A percentile compares a stretch with the other conserved stretches of the same genome.
phyloP scores from a whole-genome alignment of 108 stramenopile genomes.

The Fragilaria radians region DNA sequence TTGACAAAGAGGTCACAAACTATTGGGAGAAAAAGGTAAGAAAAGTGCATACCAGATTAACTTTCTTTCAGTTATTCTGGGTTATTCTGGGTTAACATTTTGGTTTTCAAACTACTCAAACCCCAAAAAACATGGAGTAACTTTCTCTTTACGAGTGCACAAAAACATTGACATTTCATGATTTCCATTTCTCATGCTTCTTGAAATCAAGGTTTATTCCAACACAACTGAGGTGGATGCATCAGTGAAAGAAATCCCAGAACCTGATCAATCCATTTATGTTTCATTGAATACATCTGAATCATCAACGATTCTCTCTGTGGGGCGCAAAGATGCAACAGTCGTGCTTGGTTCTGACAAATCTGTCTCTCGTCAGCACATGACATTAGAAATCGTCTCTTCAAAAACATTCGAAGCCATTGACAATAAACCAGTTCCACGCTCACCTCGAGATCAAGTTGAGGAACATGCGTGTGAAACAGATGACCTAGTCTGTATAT shows the following conservation, averaged over 20 bases:
- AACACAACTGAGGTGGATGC: background rate
- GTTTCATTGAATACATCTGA: background rate
- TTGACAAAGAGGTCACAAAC: no score
- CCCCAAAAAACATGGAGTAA: no score
- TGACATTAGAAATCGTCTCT: background rate
- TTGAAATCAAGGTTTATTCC: slow-evolving; percentile 1
- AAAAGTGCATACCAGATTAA: no score
- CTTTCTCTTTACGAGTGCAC: no score
- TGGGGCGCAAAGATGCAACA: slow-evolving; percentile 18
- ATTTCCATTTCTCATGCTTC: background rate
- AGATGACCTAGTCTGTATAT: background rate
- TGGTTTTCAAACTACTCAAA: no score
- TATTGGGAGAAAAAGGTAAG: no score
- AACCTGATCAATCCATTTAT: background rate
- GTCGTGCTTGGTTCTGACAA: slow-evolving; percentile 11
- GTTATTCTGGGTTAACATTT: no score
- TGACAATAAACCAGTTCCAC: background rate
- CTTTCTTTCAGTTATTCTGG: no score
- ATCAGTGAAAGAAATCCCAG: background rate
- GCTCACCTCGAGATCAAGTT: background rate
- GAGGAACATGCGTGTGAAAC: background rate
- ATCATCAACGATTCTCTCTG: slow-evolving; percentile 4
- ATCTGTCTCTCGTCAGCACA: slow-evolving; percentile 16
- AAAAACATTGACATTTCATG: no score
- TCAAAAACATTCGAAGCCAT: background rate